phyloP scores from a whole-genome alignment of 805 yeast species.

The Yarrowia sp. region DNA sequence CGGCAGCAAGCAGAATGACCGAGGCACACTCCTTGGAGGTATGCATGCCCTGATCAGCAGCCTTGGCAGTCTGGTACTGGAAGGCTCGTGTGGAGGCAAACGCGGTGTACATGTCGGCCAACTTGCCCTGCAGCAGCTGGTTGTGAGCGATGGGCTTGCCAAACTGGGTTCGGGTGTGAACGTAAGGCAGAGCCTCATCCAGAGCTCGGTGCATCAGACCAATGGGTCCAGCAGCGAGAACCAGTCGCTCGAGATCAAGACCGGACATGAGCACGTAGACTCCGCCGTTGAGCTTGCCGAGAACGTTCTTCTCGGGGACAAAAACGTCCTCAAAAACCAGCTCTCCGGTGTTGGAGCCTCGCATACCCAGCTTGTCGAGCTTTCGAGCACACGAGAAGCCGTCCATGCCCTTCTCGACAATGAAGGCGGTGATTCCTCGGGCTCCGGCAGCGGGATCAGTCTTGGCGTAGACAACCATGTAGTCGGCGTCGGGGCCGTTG shows the following conservation, averaged over 20 bases:
- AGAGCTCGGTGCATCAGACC: slow-evolving; percentile 39
- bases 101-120: slow-evolving; percentile 40
- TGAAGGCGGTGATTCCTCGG: slow-evolving; percentile 39
- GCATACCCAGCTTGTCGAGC: slow-evolving; percentile 40
- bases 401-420: slow-evolving; percentile 36
- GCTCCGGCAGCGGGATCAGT: slow-evolving; percentile 38
- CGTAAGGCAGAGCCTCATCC: slow-evolving; percentile 39
- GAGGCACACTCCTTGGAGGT: slow-evolving; percentile 40
- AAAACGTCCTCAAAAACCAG: slow-evolving; percentile 38
- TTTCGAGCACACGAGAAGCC: slow-evolving; percentile 38
- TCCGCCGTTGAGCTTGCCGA: slow-evolving; percentile 37
- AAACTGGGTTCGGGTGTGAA: slow-evolving; percentile 38
- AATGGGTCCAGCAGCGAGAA: slow-evolving; percentile 38
- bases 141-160: slow-evolving; percentile 38
- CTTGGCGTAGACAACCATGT: slow-evolving; percentile 38
- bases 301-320: slow-evolving; percentile 37
- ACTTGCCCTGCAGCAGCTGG: slow-evolving; percentile 39
- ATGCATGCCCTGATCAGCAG: slow-evolving; percentile 34
- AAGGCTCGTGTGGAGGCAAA: slow-evolving; percentile 38
- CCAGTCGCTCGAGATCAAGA: slow-evolving; percentile 38
- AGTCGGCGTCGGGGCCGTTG: slow-evolving; percentile 40
- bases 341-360: slow-evolving; percentile 41
- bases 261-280: slow-evolving; percentile 39
- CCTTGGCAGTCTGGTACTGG: slow-evolving; percentile 35
- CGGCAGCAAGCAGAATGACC: slow-evolving; percentile 40